phyloP scores from a whole-genome alignment of 257 asterid genomes.

The Rauvolfia tetraphylla region DNA sequence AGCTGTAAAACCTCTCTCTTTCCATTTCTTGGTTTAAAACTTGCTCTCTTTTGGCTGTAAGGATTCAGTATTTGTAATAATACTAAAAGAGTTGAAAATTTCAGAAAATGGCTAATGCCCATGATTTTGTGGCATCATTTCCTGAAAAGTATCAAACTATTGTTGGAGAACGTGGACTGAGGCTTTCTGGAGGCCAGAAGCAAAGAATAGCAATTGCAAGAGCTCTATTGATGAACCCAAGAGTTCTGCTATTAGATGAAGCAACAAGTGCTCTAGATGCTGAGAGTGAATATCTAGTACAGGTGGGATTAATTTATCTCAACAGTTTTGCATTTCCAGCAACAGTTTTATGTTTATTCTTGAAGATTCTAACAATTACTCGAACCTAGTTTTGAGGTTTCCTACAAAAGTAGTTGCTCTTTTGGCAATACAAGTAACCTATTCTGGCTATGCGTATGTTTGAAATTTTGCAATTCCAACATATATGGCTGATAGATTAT shows the following conservation, averaged over 20 bases:
- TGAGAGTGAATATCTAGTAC: slow-evolving; percentile 76
- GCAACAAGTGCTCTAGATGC: slow-evolving; percentile 88
- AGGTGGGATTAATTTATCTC: slow-evolving; percentile 34
- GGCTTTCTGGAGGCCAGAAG: slow-evolving; percentile 91
- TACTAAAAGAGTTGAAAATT: not conserved
- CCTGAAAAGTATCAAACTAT: slow-evolving; percentile 62
- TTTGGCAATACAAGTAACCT: not conserved
- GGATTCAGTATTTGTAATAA: not conserved
- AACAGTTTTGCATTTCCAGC: not conserved
- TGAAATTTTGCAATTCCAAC: not conserved
- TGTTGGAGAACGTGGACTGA: slow-evolving; percentile 81
- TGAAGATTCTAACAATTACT: not conserved
- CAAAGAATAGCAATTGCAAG: slow-evolving; percentile 86
- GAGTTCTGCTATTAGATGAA: slow-evolving; percentile 70
- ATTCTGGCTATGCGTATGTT: too few species aligned
- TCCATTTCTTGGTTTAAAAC: not conserved
- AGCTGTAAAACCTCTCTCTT: slow-evolving; percentile 46
- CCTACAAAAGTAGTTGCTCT: not conserved
- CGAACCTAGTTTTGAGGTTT: not conserved
- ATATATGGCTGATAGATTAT: not conserved
- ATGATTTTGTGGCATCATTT: slow-evolving; percentile 60
- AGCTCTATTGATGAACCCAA: slow-evolving; percentile 76
- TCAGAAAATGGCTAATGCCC: slow-evolving; percentile 88
- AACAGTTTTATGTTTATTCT: not conserved
- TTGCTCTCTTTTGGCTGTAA: not conserved